Conservation (phyloP, 257 asterid genomes). For the Eucommia ulmoides region DNA sequence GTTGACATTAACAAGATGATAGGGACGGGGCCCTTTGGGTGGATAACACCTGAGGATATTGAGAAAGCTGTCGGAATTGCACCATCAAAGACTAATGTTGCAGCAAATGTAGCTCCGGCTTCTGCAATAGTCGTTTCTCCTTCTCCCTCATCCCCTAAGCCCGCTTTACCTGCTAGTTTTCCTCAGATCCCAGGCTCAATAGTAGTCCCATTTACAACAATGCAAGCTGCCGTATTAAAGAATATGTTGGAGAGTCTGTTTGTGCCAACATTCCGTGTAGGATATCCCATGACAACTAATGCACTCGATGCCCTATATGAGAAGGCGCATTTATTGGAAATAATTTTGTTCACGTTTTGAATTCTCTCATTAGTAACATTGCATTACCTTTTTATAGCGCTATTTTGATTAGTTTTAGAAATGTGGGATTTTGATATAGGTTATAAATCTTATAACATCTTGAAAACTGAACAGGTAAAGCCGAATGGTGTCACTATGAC, state of each 20-base stretch:
- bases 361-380: not conserved
- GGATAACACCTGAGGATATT: constrained; percentile 81
- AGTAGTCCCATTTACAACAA: constrained; percentile 59
- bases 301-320: constrained; percentile 60
- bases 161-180: constrained; percentile 23
- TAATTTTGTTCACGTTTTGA: not conserved
- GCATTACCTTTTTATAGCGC: not conserved
- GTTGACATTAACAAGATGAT: constrained; percentile 51
- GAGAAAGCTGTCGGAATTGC: constrained; percentile 79
- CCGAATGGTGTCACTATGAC: constrained; percentile 88
- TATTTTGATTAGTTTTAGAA: no score
- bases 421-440: no score
- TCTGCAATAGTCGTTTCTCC: constrained; percentile 16
- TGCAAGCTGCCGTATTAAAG: constrained; percentile 78
- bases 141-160: constrained; percentile 20
- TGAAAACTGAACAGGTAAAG: constrained; percentile 73
- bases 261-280: constrained; percentile 75
- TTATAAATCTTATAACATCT: no score
- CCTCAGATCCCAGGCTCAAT: constrained; percentile 57
- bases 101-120: constrained; percentile 16
- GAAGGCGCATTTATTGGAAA: constrained; percentile 39
- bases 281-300: constrained; percentile 52
- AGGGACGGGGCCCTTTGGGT: constrained; percentile 83
- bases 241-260: constrained; percentile 65
- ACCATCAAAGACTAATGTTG: constrained; percentile 25